Evolutionary conservation across 768 basidiomycete genomes (phyloP).

Genomic region (Rhizopogon vulgaris): DNA sequence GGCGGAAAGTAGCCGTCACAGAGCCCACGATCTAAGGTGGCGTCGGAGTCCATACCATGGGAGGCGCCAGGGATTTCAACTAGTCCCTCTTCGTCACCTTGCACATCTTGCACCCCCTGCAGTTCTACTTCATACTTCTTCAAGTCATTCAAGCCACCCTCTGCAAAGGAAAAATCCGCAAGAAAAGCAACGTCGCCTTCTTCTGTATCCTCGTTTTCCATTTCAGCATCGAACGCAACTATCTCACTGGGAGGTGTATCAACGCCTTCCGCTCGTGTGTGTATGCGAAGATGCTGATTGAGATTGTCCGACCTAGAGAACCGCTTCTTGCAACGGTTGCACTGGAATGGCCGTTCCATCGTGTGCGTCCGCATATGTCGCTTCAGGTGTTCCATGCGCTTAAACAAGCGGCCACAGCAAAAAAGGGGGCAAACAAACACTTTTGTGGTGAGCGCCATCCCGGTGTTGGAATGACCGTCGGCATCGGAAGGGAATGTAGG

Average conservation of each 20-base stretch:
- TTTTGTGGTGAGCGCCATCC: conserved; percentile 39
- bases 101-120: conserved; percentile 48
- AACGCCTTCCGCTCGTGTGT: conserved; percentile 34
- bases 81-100: conserved; percentile 54
- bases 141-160: conserved; percentile 34
- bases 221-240: conserved; percentile 21
- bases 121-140: conserved; percentile 59
- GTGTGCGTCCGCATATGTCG: conserved; percentile 86
- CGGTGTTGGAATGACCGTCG: conserved; percentile 10
- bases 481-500: conserved; percentile 16
- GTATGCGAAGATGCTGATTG: conserved; percentile 80
- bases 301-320: conserved; percentile 90
- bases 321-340: conserved; percentile 67
- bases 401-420: conserved; percentile 82
- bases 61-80: conserved; percentile 27
- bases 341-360: conserved; percentile 78
- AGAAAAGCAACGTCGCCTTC: conserved; percentile 22
- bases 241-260: conserved; percentile 20
- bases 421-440: conserved; percentile 79
- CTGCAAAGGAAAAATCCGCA: conserved; percentile 21
- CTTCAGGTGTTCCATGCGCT: conserved; percentile 88
- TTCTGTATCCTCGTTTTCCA: conserved; percentile 31
- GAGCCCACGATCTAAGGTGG: conserved; percentile 17
- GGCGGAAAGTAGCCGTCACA: conserved; percentile 20
- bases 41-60: conserved; percentile 10